Evolutionary conservation across 2,329 filamentous ascomycete genomes (phyloP).

Genomic region (Alternaria viburni): DNA sequence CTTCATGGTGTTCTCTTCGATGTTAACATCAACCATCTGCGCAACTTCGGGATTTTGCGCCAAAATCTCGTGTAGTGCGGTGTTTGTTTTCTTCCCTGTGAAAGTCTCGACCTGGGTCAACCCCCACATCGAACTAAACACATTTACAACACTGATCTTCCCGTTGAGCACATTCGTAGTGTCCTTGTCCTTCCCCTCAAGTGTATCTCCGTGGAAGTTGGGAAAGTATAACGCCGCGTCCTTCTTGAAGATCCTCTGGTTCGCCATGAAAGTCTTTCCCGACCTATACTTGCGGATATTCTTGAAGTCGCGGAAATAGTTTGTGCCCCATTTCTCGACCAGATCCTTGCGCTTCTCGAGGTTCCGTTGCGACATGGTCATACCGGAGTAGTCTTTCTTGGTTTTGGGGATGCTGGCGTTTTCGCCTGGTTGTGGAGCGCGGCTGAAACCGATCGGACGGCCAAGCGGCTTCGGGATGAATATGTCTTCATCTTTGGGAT

Average conservation of each 20-base stretch:
- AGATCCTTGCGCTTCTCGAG: constrained; percentile 76
- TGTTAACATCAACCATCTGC: constrained; percentile 85
- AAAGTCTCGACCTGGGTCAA: constrained; percentile 80
- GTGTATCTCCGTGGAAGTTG: constrained; percentile 82
- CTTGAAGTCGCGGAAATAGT: constrained; percentile 95
- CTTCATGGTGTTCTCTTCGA: constrained; percentile 79
- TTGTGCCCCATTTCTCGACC: constrained; percentile 77
- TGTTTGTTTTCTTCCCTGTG: constrained; percentile 66
- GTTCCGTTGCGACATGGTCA: constrained; percentile 58
- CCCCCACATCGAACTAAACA: constrained; percentile 87
- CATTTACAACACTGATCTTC: constrained; percentile 76
- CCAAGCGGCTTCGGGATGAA: constrained; percentile 62
- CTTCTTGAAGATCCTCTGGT: constrained; percentile 80
- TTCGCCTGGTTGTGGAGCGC: constrained; percentile 76
- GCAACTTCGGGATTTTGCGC: constrained; percentile 59
- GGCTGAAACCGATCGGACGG: constrained; percentile 81
- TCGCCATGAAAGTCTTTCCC: constrained; percentile 90
- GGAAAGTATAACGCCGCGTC: constrained; percentile 91
- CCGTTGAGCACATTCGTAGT: constrained; percentile 78
- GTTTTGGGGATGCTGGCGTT: constrained; percentile 76
- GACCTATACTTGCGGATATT: constrained; percentile 77
- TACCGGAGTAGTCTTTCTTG: constrained; percentile 41
- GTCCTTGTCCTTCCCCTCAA: constrained; percentile 62
- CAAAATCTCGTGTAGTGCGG: constrained; percentile 70
- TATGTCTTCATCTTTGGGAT: constrained; percentile 34